Evolutionary conservation across 805 yeast genomes (phyloP).

Genomic region (Metschnikowia colocasiae): DNA sequence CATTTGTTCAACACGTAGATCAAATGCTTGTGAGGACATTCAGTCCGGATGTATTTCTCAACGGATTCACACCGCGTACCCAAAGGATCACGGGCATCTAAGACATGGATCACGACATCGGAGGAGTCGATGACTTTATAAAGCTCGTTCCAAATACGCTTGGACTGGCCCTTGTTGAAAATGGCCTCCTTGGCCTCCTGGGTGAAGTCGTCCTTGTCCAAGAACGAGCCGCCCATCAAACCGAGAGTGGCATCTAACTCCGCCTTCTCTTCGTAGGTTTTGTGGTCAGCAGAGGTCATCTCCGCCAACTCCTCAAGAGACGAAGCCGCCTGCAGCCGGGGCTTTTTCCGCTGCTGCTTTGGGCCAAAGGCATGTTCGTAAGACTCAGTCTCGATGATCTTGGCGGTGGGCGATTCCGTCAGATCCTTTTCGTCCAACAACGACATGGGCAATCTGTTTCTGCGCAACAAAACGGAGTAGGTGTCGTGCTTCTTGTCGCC

Average conservation of each 20-base stretch:
- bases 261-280: slow-evolving; percentile 65
- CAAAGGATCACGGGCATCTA: slow-evolving; percentile 96
- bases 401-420: slow-evolving; percentile 72
- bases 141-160: slow-evolving; percentile 97
- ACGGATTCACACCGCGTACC: slow-evolving; percentile 94
- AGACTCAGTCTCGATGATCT: slow-evolving; percentile 84
- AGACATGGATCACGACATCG: slow-evolving; percentile 92
- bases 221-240: slow-evolving; percentile 63
- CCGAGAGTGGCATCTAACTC: slow-evolving; percentile 75
- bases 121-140: slow-evolving; percentile 97
- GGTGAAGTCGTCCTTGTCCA: slow-evolving; percentile 74
- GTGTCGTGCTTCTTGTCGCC: slow-evolving; percentile 78
- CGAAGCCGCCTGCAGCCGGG: slow-evolving; percentile 68
- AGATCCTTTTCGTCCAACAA: slow-evolving; percentile 80
- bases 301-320: slow-evolving; percentile 75
- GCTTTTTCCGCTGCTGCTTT: slow-evolving; percentile 88
- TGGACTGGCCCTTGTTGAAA: slow-evolving; percentile 95
- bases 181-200: slow-evolving; percentile 93
- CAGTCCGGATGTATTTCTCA: slow-evolving; percentile 87
- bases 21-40: slow-evolving; percentile 94
- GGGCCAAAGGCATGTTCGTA: slow-evolving; percentile 87
- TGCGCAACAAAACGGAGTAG: slow-evolving; percentile 79
- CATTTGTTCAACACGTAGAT: slow-evolving; percentile 93
- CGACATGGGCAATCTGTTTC: slow-evolving; percentile 95
- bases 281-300: slow-evolving; percentile 52